Percentiles rank a stretch among this genome's conserved stretches.
Evolutionary conservation across 805 yeast genomes (phyloP).

Genomic region (Yarrowia bubula): DNA sequence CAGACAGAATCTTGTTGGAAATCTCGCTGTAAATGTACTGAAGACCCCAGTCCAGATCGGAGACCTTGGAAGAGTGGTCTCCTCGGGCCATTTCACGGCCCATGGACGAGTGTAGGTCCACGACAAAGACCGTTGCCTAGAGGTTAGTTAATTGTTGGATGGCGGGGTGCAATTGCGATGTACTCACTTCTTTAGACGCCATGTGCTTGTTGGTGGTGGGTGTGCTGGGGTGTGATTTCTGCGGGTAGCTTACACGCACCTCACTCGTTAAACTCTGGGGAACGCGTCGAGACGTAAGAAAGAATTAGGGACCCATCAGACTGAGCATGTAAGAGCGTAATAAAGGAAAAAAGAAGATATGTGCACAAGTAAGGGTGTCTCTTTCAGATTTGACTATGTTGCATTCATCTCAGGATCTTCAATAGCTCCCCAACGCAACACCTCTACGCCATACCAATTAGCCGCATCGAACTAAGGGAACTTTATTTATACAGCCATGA

Average conservation of each 20-base stretch:
- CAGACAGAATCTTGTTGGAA: conserved; percentile 34
- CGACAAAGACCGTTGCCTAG: conserved; percentile 46
- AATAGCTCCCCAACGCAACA: not conserved
- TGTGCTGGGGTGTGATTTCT: not conserved
- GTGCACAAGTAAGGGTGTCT: no score
- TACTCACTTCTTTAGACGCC: conserved; percentile 23
- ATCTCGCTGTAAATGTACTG: conserved; percentile 46
- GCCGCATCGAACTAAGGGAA: not conserved
- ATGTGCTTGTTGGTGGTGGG: not conserved
- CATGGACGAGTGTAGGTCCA: conserved; percentile 48
- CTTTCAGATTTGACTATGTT: no score
- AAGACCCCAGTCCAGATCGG: conserved; percentile 35
- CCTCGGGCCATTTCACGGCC: conserved; percentile 30
- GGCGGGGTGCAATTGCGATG: not conserved
- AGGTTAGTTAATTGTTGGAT: conserved; percentile 27
- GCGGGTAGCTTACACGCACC: not conserved
- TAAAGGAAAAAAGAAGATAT: no score
- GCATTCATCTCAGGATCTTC: no score
- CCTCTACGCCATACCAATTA: not conserved
- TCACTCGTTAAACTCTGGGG: no score
- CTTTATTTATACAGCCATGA: not conserved
- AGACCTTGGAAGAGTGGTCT: not conserved
- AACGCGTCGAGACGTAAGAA: no score
- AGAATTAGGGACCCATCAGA: no score
- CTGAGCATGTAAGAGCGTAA: no score